A percentile compares a stretch with the other conserved stretches of the same genome.
Conservation (phyloP, 2,329 filamentous ascomycete species). For the Colletotrichum zoysiae region DNA sequence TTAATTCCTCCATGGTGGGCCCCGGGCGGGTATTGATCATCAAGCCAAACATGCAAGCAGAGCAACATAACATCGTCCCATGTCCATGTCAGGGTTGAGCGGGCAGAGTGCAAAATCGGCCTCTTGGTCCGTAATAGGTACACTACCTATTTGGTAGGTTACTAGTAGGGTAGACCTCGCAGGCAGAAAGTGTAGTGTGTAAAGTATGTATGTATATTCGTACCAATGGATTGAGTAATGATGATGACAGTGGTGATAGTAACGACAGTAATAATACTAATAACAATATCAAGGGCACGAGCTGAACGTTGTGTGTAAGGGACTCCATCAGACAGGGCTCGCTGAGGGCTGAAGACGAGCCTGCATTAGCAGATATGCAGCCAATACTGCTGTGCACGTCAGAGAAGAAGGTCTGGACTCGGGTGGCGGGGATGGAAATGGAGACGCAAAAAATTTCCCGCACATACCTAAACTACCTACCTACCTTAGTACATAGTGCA, state of each 20-base stretch:
- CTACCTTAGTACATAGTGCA: background rate
- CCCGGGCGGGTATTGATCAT: slow-evolving; percentile 17
- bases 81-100: slow-evolving; percentile 31
- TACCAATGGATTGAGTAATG: background rate
- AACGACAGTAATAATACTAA: background rate
- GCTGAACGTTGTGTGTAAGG: background rate
- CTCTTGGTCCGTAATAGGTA: slow-evolving; percentile 1
- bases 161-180: background rate
- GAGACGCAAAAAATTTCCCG: background rate
- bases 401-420: background rate
- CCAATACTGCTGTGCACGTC: slow-evolving; percentile 16
- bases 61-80: slow-evolving; percentile 39
- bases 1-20: slow-evolving; percentile 17
- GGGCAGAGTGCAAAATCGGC: slow-evolving; percentile 18
- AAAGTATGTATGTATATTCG: background rate
- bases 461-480: too few relatives aligned
- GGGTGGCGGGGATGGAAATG: background rate
- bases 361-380: slow-evolving; percentile 32
- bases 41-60: slow-evolving; percentile 26
- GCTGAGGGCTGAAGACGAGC: slow-evolving; percentile 22
- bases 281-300: background rate
- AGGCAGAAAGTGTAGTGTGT: background rate
- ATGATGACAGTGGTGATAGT: background rate
- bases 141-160: background rate
- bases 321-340: slow-evolving; percentile 22